Percentiles rank a stretch among this genome's conserved stretches.
These are phyloP conservation scores for Phylloporus sp. DNA, from an alignment of 768 basidiomycete genomes.

Conservation along the genomic window DNA sequence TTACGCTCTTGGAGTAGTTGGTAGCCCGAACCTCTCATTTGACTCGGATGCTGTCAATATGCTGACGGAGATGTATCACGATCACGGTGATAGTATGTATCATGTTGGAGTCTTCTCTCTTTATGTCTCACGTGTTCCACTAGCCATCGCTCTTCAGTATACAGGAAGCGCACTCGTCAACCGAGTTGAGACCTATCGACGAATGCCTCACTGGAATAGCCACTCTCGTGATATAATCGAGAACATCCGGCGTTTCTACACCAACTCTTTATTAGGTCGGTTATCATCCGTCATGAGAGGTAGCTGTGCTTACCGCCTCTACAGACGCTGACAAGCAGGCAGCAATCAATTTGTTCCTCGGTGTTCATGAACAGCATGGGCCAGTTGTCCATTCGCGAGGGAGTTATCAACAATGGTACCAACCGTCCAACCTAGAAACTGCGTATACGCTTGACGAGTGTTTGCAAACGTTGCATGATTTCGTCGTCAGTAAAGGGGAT, in stretches of 20 bases:
- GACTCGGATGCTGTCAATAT: slow-evolving; percentile 95
- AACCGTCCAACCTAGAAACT: slow-evolving; percentile 62
- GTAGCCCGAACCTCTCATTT: slow-evolving; percentile 80
- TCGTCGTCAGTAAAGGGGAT: slow-evolving; percentile 59
- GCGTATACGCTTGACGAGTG: slow-evolving; percentile 68
- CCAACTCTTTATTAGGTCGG: slow-evolving; percentile 85
- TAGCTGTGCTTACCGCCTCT: neutral
- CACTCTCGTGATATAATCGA: slow-evolving; percentile 96
- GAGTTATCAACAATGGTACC: slow-evolving; percentile 85
- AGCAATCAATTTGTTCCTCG: slow-evolving; percentile 96
- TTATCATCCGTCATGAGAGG: neutral
- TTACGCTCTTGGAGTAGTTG: slow-evolving; percentile 88
- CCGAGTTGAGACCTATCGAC: slow-evolving; percentile 90
- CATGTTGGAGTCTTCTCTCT: neutral
- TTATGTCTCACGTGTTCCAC: neutral
- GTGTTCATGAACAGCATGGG: slow-evolving; percentile 59
- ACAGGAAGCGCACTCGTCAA: slow-evolving; percentile 96
- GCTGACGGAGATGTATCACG: slow-evolving; percentile 98
- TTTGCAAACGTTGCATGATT: slow-evolving; percentile 53
- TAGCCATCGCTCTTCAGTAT: slow-evolving; percentile 93
- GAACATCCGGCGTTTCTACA: slow-evolving; percentile 91
- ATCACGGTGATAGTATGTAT: slow-evolving; percentile 87
- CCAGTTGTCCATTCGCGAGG: slow-evolving; percentile 51
- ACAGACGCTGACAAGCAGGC: slow-evolving; percentile 95
- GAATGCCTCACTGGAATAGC: slow-evolving; percentile 96